Percentiles rank a stretch among this genome's conserved stretches.
Evolutionary conservation across 305 asterid species (phyloP).

Genomic region (Fraxinus floribunda): DNA sequence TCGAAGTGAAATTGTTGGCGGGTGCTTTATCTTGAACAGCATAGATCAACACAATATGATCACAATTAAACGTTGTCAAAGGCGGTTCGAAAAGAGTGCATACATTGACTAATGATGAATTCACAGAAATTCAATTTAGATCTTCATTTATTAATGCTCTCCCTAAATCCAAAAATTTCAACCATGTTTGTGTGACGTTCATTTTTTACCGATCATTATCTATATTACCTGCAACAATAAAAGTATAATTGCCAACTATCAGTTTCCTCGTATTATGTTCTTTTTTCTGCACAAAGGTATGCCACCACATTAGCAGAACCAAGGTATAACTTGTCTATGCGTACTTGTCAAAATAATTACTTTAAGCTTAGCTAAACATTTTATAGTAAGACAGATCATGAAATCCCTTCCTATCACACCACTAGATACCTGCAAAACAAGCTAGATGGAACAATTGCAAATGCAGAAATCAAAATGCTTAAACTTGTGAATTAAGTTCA

Average conservation of each 20-base stretch:
- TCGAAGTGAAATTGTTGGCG: slow-evolving; percentile 6
- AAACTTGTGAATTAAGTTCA: not conserved
- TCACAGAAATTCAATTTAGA: not conserved
- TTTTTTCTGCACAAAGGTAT: not conserved
- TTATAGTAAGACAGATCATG: not conserved
- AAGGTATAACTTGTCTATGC: not conserved
- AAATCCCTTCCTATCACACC: not conserved
- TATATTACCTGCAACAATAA: not conserved
- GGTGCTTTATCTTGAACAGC: not conserved
- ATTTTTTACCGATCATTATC: not conserved
- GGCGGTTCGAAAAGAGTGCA: not conserved
- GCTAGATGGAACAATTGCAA: not conserved
- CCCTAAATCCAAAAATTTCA: not conserved
- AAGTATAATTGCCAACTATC: not conserved
- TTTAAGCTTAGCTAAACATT: not conserved
- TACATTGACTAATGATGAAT: not conserved
- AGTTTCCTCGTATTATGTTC: not conserved
- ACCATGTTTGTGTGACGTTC: not conserved
- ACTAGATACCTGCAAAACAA: not conserved
- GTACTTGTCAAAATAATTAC: not conserved
- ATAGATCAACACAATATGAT: not conserved
- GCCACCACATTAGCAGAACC: not conserved
- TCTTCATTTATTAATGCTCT: not conserved
- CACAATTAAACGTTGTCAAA: not conserved
- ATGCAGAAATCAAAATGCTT: not conserved